Base-by-base conservation (phyloP, 2,329 filamentous ascomycete genomes). In the Colletotrichum musae region DNA sequence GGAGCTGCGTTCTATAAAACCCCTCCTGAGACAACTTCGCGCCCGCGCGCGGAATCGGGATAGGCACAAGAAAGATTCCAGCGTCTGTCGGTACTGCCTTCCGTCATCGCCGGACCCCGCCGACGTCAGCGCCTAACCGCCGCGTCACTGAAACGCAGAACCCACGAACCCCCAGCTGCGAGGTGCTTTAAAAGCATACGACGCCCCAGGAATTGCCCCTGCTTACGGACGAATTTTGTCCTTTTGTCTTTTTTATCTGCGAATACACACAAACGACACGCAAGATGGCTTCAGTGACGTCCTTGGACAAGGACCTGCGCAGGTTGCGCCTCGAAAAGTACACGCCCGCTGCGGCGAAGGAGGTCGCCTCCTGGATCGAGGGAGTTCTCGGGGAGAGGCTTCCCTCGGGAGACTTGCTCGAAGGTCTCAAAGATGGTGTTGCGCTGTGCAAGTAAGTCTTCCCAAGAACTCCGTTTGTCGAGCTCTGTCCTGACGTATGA, bases 231-330 rank as follows among this genome's bases (percentile, higher is more conserved):
- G 43, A 10, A 16, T 4, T 9, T 5, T n/a, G 28, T 59, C 18
- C 39, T 43, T 13, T 10, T 36, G 32, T 36, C 7, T 10, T 36
- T 36, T 9, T 10, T 7, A 36, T 10, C 7, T 45, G 39, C 48
- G 48, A 50, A 47, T 32, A 41, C 47, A 24, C 28, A 15, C 72
- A 5, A 51, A 39, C 72, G 32, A 13, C 32, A 52, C 13, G 18
- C 51, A 78, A 63, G 72, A 98, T 98, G 95, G 95, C 95, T 75
- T 97, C 95, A 47, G 95, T 98, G 39, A 89, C 94, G 72, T 97
- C 94, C 72, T 86, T 99, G 70, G 96, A 98, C 83, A 95, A 95
- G 81, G 96, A 99, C 85, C 88, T 99, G 90, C 93, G 94, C 87
- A 94, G 91, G 80, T 82, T 98, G 87, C 95, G 96, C 81, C 87